A percentile compares a stretch with the other conserved stretches of the same genome.
Evolutionary conservation across 2,329 filamentous ascomycete species (phyloP).

Genomic region (Aspergillus pseudotamarii): DNA sequence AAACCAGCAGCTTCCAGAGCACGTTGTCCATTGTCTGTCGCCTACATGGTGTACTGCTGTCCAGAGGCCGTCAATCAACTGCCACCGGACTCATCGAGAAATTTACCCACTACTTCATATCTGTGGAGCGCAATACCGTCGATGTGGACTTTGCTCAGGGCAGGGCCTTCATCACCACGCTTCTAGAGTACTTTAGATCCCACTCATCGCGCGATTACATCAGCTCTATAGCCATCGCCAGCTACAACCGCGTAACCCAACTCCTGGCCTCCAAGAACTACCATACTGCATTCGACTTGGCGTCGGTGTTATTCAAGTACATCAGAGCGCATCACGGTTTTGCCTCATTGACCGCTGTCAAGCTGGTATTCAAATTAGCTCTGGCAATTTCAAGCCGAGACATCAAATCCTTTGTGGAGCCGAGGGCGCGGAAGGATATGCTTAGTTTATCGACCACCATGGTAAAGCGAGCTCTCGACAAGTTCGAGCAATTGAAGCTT

Average conservation of each 20-base stretch:
- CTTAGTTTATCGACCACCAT: constrained; percentile 45
- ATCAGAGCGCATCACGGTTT: constrained; percentile 36
- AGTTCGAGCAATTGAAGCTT: constrained; percentile 45
- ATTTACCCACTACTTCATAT: constrained; percentile 36
- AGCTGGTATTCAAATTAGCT: constrained; percentile 39
- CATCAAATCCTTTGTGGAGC: constrained; percentile 30
- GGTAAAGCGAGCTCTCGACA: constrained; percentile 43
- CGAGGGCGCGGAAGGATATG: constrained; percentile 41
- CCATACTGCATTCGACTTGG: constrained; percentile 36
- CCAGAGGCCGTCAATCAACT: constrained; percentile 25
- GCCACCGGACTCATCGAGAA: constrained; percentile 31
- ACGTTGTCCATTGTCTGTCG: constrained; percentile 39
- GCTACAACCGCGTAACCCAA: constrained; percentile 30
- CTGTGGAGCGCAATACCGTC: constrained; percentile 32
- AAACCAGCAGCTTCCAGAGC: constrained; percentile 40
- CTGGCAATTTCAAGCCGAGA: constrained; percentile 41
- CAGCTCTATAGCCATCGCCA: constrained; percentile 41
- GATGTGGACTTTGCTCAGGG: constrained; percentile 25
- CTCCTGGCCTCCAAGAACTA: constrained; percentile 34
- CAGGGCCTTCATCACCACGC: constrained; percentile 33
- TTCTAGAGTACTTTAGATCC: constrained; percentile 37
- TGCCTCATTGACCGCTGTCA: constrained; percentile 32
- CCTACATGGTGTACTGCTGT: constrained; percentile 35
- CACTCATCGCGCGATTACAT: constrained; percentile 38
- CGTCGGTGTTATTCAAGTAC: constrained; percentile 36